Percentiles rank a stretch among this genome's conserved stretches.
Evolutionary conservation across 1,284 basidiomycete genomes (phyloP).

Genomic region (Sanguinoderma infundibulare): DNA sequence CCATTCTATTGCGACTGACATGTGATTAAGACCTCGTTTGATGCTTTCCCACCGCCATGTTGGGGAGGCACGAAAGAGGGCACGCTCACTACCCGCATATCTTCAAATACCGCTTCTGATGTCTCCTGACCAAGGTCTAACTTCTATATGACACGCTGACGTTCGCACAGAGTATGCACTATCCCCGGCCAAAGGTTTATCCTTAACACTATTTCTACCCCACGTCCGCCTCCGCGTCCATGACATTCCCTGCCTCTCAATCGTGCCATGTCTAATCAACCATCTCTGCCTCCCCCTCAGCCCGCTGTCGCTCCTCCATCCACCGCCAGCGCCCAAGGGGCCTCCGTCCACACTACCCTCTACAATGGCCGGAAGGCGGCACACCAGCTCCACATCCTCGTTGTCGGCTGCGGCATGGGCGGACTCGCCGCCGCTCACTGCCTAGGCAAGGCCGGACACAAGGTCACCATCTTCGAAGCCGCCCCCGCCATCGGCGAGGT

Average conservation of each 20-base stretch:
- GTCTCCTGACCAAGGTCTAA: too few species aligned
- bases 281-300: not conserved
- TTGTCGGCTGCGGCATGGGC: slow-evolving; percentile 54
- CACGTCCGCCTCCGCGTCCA: not conserved
- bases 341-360: slow-evolving; percentile 23
- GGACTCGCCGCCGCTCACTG: slow-evolving; percentile 50
- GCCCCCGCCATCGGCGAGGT: slow-evolving; percentile 48
- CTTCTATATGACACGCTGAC: slow-evolving; percentile 1
- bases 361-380: slow-evolving; percentile 37
- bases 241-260: not conserved
- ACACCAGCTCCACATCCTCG: slow-evolving; percentile 43
- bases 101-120: too few species aligned
- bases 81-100: too few species aligned
- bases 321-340: slow-evolving; percentile 26
- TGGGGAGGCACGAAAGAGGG: too few species aligned
- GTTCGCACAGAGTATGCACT: slow-evolving; percentile 5
- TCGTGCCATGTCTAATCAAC: not conserved
- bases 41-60: too few species aligned
- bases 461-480: slow-evolving; percentile 48
- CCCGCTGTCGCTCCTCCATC: slow-evolving; percentile 8
- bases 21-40: too few species aligned
- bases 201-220: slow-evolving; percentile 19
- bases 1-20: too few species aligned
- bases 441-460: slow-evolving; percentile 49
- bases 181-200: slow-evolving; percentile 17